Evolutionary conservation across 2,329 filamentous ascomycete genomes (phyloP), one percentile per base, ranked within the genome.

Genomic region (Bimuria novae-zelandiae): DNA sequence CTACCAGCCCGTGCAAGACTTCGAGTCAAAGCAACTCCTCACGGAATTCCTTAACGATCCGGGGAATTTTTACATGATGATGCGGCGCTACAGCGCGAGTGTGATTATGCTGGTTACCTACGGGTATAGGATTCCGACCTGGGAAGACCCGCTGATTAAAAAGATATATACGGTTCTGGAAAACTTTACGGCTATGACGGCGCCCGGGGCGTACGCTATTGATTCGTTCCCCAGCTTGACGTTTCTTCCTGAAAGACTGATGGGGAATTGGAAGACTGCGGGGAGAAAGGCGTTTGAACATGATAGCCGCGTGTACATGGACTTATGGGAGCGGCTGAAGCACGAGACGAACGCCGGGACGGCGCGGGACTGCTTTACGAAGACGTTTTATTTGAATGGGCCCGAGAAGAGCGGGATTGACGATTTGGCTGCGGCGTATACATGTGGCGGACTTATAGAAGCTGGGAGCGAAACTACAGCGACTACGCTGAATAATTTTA

Each of bases 11-110:
- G 57, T 82, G 0, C 78, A 80, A 55, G 76, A 79, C 8, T 67
- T 80, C 5, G 80, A 81, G 56, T 76, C 74, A 23, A 76, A 72
- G 48, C 77, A 80, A 45, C 57, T 80, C 0, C 53, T 81, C 1
- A 66, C 65, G 14, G 76, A 80, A 11, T 60, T 81, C 0, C 54
- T 81, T n/a, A 54, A 61, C 1, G 66, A 69, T 14, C 67, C 69
- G 1, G 52, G 65, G n/a, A 58, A 69, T 17, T 73, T 70, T 37
- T 63, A 70, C 27, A 52, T 57, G 17, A 64, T 68, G 48, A 73
- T 71, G 46, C 51, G 70, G 17, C 58, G 70, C 7, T 72, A 73
- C 50, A 63, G 67, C 1, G 67, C 68, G 4, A 63, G 61, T 21
- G 63, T 73, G 2, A 73, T 71, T 37, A 72, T 71, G 64, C 57